Percentiles rank a stretch among this genome's conserved stretches.
Evolutionary conservation across 257 asterid genomes (phyloP).

Genomic region (Ilex aquifolium): DNA sequence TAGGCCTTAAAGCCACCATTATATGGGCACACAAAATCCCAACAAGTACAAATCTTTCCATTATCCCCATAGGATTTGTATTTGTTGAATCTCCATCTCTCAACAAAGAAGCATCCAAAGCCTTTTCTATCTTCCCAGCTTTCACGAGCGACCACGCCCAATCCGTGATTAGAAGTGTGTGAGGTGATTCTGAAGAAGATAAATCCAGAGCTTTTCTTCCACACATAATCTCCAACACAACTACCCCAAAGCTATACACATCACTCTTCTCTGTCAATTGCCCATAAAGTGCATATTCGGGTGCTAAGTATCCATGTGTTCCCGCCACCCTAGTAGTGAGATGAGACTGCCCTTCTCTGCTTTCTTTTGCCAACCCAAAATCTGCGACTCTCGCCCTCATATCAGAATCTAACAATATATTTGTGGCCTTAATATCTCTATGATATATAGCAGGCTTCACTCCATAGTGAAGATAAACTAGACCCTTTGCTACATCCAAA

Average conservation of each 20-base stretch:
- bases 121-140: constrained; percentile 49
- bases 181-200: constrained; percentile 36
- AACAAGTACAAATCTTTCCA: constrained; percentile 76
- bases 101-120: constrained; percentile 44
- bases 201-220: constrained; percentile 88
- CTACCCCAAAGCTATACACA: constrained; percentile 86
- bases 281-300: constrained; percentile 89
- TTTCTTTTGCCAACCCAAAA: constrained; percentile 76
- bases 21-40: constrained; percentile 88
- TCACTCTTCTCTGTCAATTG: constrained; percentile 87
- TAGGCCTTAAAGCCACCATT: constrained; percentile 90
- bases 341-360: constrained; percentile 77
- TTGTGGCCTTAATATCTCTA: constrained; percentile 81
- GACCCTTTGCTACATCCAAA: constrained; percentile 77
- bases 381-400: constrained; percentile 94
- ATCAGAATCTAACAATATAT: constrained; percentile 65
- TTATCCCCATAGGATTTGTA: constrained; percentile 52
- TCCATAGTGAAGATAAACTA: constrained; percentile 74
- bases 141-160: constrained; percentile 93
- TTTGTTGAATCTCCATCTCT: constrained; percentile 34
- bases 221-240: constrained; percentile 86
- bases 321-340: constrained; percentile 91
- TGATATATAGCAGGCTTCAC: constrained; percentile 82
- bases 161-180: constrained; percentile 57
- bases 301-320: constrained; percentile 88